A percentile compares a stretch with the other conserved stretches of the same genome.
Evolutionary conservation across 2,329 filamentous ascomycete species (phyloP).

Genomic region (Neoascochyta sp.): DNA sequence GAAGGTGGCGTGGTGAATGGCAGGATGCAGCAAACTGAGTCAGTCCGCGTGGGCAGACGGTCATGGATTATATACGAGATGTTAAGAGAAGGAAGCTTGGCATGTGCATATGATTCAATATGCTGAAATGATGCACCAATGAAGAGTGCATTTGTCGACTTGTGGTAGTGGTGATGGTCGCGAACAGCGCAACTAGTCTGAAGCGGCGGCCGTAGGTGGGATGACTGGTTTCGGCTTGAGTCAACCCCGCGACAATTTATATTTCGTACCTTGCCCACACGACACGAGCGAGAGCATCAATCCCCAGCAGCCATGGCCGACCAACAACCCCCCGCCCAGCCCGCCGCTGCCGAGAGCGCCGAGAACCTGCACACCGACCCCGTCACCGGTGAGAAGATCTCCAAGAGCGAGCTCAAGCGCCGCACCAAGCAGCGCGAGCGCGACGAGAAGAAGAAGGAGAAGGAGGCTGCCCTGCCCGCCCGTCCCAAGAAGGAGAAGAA

Average conservation of each 20-base stretch:
- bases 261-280: slow-evolving; percentile 16
- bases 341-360: slow-evolving; percentile 26
- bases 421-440: slow-evolving; percentile 87
- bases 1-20: too few relatives aligned
- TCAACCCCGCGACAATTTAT: slow-evolving; percentile 5
- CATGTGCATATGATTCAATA: too few relatives aligned
- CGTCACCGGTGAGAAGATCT: slow-evolving; percentile 79
- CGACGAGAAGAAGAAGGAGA: slow-evolving; percentile 85
- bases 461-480: slow-evolving; percentile 65
- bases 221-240: background rate
- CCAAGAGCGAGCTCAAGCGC: slow-evolving; percentile 71
- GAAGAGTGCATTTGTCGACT: too few relatives aligned
- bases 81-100: too few relatives aligned
- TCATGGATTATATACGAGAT: too few relatives aligned
- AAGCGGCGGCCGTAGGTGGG: slow-evolving; percentile 1
- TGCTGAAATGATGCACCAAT: too few relatives aligned
- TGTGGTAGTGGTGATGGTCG: too few relatives aligned
- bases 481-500: slow-evolving; percentile 60
- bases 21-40: too few relatives aligned
- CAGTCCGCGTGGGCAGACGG: too few relatives aligned
- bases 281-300: slow-evolving; percentile 9
- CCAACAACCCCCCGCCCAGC: slow-evolving; percentile 24
- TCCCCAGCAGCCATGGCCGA: slow-evolving; percentile 32
- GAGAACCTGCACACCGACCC: slow-evolving; percentile 80
- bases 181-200: too few relatives aligned